A percentile compares a stretch with the other conserved stretches of the same genome.
These are phyloP conservation scores for Ustilago sp. DNA, from an alignment of 1,284 basidiomycete genomes.

Conservation along the genomic window DNA sequence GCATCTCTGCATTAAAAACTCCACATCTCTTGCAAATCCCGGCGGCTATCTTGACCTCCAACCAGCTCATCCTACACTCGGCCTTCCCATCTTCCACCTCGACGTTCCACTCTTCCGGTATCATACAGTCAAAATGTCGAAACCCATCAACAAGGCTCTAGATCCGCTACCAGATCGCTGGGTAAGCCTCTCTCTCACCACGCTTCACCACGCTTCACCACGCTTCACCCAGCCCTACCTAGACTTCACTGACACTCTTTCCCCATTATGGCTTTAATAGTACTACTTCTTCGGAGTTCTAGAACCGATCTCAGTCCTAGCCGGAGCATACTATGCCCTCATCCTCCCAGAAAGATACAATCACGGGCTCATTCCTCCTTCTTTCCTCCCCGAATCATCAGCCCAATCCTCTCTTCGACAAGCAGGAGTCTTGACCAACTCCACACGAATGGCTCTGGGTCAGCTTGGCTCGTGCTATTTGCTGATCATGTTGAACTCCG, in stretches of 20 bases:
- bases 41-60: background rate
- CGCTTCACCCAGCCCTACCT: background rate
- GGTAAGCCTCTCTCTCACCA: slow-evolving; percentile 16
- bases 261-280: slow-evolving; percentile 3
- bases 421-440: slow-evolving; percentile 27
- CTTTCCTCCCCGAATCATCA: slow-evolving; percentile 32
- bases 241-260: background rate
- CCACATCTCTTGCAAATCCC: slow-evolving; percentile 5
- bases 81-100: background rate
- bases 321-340: slow-evolving; percentile 51
- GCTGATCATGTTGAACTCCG: slow-evolving; percentile 60
- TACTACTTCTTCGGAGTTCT: slow-evolving; percentile 62
- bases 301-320: slow-evolving; percentile 56
- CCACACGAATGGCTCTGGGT: slow-evolving; percentile 51
- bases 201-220: background rate
- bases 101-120: background rate
- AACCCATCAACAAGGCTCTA: background rate
- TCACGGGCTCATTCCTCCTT: slow-evolving; percentile 50
- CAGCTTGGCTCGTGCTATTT: slow-evolving; percentile 62
- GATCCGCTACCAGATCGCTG: slow-evolving; percentile 47
- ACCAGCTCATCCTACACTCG: background rate
- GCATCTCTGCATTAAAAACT: slow-evolving; percentile 5
- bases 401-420: slow-evolving; percentile 28
- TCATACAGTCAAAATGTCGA: slow-evolving; percentile 6
- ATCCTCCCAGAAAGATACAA: slow-evolving; percentile 56